Evolutionary conservation across 176 grass and related monocot species (phyloP).

Genomic region (Zoysia japonica): DNA sequence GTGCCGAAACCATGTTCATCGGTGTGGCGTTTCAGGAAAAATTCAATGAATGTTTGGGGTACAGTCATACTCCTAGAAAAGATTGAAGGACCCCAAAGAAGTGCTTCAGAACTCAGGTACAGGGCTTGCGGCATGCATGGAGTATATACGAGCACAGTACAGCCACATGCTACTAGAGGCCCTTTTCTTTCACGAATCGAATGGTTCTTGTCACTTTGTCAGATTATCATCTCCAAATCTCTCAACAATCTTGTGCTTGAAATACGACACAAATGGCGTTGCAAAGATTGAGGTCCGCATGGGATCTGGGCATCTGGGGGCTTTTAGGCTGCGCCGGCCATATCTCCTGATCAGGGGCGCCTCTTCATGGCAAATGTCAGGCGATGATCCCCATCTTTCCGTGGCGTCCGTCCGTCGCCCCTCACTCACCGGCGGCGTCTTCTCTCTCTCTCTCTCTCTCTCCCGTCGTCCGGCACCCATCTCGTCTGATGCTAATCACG

Average conservation of each 20-base stretch:
- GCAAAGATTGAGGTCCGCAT: not conserved
- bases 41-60: slow-evolving; percentile 51
- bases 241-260: too few species aligned
- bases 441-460: slow-evolving; percentile 26
- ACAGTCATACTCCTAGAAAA: slow-evolving; percentile 29
- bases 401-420: not conserved
- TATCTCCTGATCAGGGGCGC: slow-evolving; percentile 45
- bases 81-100: not conserved
- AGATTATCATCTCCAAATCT: not conserved
- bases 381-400: slow-evolving; percentile 48
- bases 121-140: not conserved
- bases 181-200: not conserved
- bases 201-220: not conserved
- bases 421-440: too few species aligned
- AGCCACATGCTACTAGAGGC: not conserved
- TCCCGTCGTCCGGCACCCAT: not conserved
- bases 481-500: slow-evolving; percentile 15
- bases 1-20: slow-evolving; percentile 57
- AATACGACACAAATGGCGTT: not conserved
- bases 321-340: not conserved
- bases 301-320: slow-evolving; percentile 13
- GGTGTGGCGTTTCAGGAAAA: slow-evolving; percentile 47
- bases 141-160: not conserved
- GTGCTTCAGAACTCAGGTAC: slow-evolving; percentile 34
- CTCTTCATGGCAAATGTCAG: slow-evolving; percentile 55